Evolutionary conservation across 306 rosid genomes (phyloP), one percentile per base, ranked within the genome.

Genomic region (Cicer pinnatifidum): DNA sequence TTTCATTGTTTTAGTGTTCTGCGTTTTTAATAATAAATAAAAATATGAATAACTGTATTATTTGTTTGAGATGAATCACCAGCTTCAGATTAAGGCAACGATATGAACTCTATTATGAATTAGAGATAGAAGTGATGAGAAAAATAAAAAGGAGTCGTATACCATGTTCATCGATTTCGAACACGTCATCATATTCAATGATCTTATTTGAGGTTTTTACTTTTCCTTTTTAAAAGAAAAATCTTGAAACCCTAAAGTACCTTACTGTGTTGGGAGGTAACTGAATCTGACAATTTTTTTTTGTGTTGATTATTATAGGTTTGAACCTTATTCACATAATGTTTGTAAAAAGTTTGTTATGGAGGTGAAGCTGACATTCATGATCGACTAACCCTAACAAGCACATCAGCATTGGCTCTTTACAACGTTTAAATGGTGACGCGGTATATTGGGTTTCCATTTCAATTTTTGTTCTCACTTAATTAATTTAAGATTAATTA

Each of bases 141-240:
- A 75, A 54, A 41, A 84, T 17, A 17, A 17, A 17, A 23, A 23
- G 33, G 99, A 94, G 51, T 91, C 96, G 16, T 85, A 79, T 82
- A 89, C 96, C 9, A 90, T 94, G 95, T 91, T 89, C 82, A 69
- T 94, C 43, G 99, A 94, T 80, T 94, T 94, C 75, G 76, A 90
- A 1, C 97, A 94, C 43, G 87, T 94, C 41, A 82, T 87, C 83
- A 39, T n/a, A 67, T 88, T 76, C 89, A 94, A 83, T 38, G 83
- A 87, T 58, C 68, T 85, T 94, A 85, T 71, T 62, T 91, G 67
- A 81, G 98, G 88, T 85, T 11, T 20, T 20, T 20, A 20, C 2
- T 58, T 6, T 10, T 9, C 9, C 0, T n/a, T 40, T 56, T 6
- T 20, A 20, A 28, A 8, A 15, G 37, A 1, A n/a, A 35, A 9